Evolutionary conservation across 148 eudicot genomes (phyloP).

Genomic region (Rhododendron kiyosumense): DNA sequence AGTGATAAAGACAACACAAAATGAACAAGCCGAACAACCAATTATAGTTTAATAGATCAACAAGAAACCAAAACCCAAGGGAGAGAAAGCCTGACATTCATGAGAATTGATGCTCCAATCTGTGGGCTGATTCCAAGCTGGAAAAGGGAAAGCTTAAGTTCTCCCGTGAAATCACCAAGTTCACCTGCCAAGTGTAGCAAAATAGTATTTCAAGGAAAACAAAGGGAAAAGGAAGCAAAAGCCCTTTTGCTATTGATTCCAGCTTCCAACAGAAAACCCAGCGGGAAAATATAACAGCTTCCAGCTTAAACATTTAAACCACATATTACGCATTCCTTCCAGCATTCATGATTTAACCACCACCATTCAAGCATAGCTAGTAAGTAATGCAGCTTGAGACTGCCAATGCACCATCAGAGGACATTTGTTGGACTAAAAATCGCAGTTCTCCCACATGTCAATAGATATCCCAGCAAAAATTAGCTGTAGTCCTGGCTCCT

Average conservation of each 20-base stretch:
- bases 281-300: neutral
- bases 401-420: neutral
- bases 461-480: neutral
- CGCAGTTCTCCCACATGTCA: neutral
- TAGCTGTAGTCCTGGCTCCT: neutral
- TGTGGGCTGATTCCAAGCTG: constrained; percentile 99
- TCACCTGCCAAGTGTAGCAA: constrained; percentile 50
- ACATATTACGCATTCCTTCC: neutral
- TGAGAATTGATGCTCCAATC: constrained; percentile 87
- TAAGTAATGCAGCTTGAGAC: neutral
- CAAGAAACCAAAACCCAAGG: neutral
- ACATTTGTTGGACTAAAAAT: too few species aligned
- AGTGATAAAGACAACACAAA: neutral
- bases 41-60: neutral
- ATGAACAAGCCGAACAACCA: neutral
- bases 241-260: neutral
- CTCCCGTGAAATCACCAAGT: constrained; percentile 74
- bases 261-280: neutral
- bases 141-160: constrained; percentile 90
- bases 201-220: neutral
- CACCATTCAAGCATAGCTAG: neutral
- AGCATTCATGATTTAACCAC: neutral
- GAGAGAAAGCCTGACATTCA: constrained; percentile 54
- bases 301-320: neutral
- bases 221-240: neutral